phyloP scores from a whole-genome alignment of 1,284 basidiomycete species.

The Trametes sp. region DNA sequence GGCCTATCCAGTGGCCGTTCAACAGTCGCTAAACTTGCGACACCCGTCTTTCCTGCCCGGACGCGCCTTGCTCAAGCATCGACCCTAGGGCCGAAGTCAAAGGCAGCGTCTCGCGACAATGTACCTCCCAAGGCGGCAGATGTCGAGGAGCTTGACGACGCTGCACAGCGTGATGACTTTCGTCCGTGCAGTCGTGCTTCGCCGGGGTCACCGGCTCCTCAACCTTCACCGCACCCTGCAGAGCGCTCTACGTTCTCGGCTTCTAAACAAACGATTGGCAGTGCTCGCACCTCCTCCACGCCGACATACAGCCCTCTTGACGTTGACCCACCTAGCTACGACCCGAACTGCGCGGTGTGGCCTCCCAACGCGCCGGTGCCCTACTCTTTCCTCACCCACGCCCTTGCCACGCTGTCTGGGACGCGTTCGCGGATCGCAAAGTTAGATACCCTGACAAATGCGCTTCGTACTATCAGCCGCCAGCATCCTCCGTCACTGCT shows the following conservation, averaged over 20 bases:
- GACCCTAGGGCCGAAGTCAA: too few relatives aligned
- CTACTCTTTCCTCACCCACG: conserved; percentile 84
- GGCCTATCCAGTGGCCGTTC: conserved; percentile 6
- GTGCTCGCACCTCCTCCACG: conserved; percentile 13
- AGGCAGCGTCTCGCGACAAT: conserved; percentile 14
- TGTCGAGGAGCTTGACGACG: conserved; percentile 40
- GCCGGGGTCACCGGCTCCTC: conserved; percentile 1
- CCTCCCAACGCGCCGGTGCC: conserved; percentile 58
- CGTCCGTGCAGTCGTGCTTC: conserved; percentile 8
- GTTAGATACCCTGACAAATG: conserved; percentile 82
- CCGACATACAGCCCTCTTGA: conserved; percentile 47
- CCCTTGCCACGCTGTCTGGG: conserved; percentile 74
- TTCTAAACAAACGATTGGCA: conserved; percentile 22
- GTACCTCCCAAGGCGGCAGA: conserved; percentile 38
- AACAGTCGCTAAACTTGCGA: neutral
- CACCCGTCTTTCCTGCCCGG: neutral
- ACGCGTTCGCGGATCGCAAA: conserved; percentile 89
- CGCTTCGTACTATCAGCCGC: conserved; percentile 72
- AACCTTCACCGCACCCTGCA: neutral
- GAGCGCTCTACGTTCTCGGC: neutral
- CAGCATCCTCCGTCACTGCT: conserved; percentile 78
- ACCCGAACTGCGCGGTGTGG: conserved; percentile 48
- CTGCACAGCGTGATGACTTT: conserved; percentile 4
- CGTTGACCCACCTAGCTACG: conserved; percentile 55
- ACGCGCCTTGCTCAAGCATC: too few relatives aligned